Conservation (phyloP, 176 grass and related monocot species). For the Aegilops longissima region DNA sequence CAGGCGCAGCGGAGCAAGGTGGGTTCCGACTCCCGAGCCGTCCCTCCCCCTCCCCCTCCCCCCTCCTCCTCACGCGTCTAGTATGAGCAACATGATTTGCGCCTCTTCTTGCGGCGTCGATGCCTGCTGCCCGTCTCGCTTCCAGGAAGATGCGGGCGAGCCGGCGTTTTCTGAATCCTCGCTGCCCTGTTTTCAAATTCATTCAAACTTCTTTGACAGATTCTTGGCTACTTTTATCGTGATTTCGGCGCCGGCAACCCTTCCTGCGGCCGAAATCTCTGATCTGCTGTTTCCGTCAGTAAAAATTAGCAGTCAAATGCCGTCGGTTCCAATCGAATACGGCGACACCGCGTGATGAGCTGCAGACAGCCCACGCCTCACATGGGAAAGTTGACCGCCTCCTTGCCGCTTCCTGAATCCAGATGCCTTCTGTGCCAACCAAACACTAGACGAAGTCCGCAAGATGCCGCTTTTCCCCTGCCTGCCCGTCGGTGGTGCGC, state of each 20-base stretch:
- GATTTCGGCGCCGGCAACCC: not conserved
- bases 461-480: conserved; percentile 4
- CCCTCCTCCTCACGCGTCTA: not conserved
- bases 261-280: not conserved
- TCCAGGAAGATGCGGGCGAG: not conserved
- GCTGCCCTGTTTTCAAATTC: not conserved
- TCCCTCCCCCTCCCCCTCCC: not conserved
- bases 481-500: conserved; percentile 14
- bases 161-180: not conserved
- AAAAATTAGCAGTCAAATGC: not conserved
- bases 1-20: conserved; percentile 83
- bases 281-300: not conserved
- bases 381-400: conserved; percentile 45
- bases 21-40: not conserved
- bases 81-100: too few relatives aligned
- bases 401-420: conserved; percentile 15
- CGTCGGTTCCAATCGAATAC: not conserved
- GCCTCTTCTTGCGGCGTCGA: not conserved
- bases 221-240: not conserved
- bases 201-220: not conserved
- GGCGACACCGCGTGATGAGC: not conserved
- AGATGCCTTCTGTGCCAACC: conserved; percentile 38
- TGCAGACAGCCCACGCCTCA: conserved; percentile 32
- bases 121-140: not conserved
- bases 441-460: not conserved